Percentiles rank a stretch among this genome's conserved stretches.
Conservation (phyloP, 2,329 filamentous ascomycete genomes). For the Fusarium sp. region DNA sequence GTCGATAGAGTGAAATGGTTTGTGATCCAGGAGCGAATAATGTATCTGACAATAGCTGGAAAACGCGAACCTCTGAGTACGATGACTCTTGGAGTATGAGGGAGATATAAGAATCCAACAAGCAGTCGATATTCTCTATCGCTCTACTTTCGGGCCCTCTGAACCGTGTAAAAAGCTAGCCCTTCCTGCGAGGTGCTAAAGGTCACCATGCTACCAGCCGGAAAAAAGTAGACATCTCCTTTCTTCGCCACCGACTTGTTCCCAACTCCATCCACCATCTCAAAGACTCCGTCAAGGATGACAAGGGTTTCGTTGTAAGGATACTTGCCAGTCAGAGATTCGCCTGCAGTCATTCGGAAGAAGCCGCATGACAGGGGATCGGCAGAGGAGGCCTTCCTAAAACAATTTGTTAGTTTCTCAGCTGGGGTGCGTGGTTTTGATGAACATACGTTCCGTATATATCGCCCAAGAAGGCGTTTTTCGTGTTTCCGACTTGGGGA, state of each 20-base stretch:
- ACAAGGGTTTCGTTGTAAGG: not conserved
- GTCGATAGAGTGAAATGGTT: conserved; percentile 1
- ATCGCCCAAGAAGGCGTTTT: not conserved
- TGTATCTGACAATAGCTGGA: conserved; percentile 8
- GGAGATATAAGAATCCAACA: not conserved
- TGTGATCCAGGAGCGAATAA: conserved; percentile 4
- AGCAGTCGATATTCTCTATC: not conserved
- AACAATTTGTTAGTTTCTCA: not conserved
- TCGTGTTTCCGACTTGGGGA: not conserved
- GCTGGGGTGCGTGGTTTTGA: too few species aligned
- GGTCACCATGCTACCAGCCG: not conserved
- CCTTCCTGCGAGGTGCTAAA: not conserved
- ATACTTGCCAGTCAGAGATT: not conserved
- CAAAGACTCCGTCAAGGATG: not conserved
- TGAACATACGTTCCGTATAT: not conserved
- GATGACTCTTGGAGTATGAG: not conserved
- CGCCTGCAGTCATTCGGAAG: not conserved
- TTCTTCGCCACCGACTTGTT: not conserved
- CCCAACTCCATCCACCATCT: not conserved
- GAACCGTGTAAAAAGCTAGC: not conserved
- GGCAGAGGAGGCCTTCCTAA: not conserved
- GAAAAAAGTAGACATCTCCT: not conserved
- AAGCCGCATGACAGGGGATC: not conserved
- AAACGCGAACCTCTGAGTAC: not conserved
- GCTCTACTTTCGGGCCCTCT: not conserved